These are phyloP conservation scores for Boletus reticulatus DNA, from an alignment of 768 basidiomycete species.

Conservation along the genomic window DNA sequence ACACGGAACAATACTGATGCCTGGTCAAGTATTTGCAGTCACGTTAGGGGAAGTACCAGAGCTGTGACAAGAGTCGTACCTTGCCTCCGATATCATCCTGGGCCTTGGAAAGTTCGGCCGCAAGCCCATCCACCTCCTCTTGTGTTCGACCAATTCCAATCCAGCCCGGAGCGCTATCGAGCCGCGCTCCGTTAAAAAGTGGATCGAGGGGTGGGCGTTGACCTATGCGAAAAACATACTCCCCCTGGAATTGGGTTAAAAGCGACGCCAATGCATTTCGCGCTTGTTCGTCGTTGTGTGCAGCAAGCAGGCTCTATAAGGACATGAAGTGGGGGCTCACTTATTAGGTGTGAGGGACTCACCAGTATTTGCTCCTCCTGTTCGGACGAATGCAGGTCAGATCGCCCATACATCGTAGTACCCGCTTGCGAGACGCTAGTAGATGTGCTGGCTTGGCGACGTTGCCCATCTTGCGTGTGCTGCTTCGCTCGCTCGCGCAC, in stretches of 20 bases:
- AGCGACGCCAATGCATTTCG: slow-evolving; percentile 64
- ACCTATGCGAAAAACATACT: slow-evolving; percentile 75
- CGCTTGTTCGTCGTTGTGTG: slow-evolving; percentile 49
- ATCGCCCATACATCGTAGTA: not conserved
- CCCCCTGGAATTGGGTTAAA: slow-evolving; percentile 66
- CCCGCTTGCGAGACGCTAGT: not conserved
- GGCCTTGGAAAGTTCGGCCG: slow-evolving; percentile 40
- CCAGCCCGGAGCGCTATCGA: slow-evolving; percentile 51
- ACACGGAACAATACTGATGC: slow-evolving; percentile 54
- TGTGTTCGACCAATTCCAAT: slow-evolving; percentile 48
- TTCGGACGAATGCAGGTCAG: slow-evolving; percentile 7
- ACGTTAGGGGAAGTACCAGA: not conserved
- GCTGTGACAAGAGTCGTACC: slow-evolving; percentile 38
- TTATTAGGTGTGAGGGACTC: slow-evolving; percentile 1
- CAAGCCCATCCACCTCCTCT: slow-evolving; percentile 51
- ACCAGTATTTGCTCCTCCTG: slow-evolving; percentile 19
- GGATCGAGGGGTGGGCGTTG: slow-evolving; percentile 54
- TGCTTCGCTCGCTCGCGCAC: slow-evolving; percentile 66
- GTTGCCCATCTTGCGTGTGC: slow-evolving; percentile 41
- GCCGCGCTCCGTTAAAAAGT: slow-evolving; percentile 52
- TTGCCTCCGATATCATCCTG: slow-evolving; percentile 82
- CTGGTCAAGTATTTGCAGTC: slow-evolving; percentile 31
- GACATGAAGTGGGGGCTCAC: not conserved
- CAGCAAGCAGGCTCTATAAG: slow-evolving; percentile 41
- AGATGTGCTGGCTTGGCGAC: slow-evolving; percentile 43